A percentile compares a stretch with the other conserved stretches of the same genome.
Evolutionary conservation across 2,329 filamentous ascomycete genomes (phyloP).

Genomic region (Colletotrichum liaoningense): DNA sequence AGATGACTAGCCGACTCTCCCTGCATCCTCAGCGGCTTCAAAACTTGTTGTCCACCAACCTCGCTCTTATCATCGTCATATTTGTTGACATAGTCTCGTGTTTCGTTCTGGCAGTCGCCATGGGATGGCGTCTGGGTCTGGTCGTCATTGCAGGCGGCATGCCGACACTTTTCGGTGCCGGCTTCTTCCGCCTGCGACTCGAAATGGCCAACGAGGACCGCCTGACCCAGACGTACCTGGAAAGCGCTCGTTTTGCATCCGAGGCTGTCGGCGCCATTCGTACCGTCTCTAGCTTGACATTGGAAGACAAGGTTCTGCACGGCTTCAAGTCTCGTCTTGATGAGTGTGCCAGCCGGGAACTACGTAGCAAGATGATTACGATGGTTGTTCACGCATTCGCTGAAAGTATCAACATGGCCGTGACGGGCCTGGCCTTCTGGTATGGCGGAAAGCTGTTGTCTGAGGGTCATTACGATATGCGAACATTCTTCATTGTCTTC

Average conservation of each 20-base stretch:
- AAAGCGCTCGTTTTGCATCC: conserved; percentile 72
- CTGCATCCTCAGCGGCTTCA: neutral
- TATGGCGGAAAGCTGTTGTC: neutral
- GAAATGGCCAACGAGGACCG: conserved; percentile 67
- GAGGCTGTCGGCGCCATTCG: conserved; percentile 72
- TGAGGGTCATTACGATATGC: neutral
- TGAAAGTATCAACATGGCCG: neutral
- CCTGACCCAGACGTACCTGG: conserved; percentile 68
- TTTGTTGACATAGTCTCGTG: neutral
- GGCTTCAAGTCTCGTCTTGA: neutral
- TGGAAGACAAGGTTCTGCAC: conserved; percentile 65
- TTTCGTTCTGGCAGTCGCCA: neutral
- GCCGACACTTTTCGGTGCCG: conserved; percentile 46
- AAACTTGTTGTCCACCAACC: neutral
- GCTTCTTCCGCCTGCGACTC: conserved; percentile 57
- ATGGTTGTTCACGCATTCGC: neutral
- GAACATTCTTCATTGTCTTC: conserved; percentile 54
- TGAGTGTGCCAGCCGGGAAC: neutral
- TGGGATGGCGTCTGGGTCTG: conserved; percentile 44
- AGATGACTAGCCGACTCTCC: neutral
- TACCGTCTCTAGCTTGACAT: conserved; percentile 70
- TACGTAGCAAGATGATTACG: neutral
- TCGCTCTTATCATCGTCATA: neutral
- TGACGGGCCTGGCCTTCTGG: neutral
- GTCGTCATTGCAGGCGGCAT: conserved; percentile 38